phyloP scores from a whole-genome alignment of 1,139 yeast genomes.

The Lodderomyces parapsilosis region DNA sequence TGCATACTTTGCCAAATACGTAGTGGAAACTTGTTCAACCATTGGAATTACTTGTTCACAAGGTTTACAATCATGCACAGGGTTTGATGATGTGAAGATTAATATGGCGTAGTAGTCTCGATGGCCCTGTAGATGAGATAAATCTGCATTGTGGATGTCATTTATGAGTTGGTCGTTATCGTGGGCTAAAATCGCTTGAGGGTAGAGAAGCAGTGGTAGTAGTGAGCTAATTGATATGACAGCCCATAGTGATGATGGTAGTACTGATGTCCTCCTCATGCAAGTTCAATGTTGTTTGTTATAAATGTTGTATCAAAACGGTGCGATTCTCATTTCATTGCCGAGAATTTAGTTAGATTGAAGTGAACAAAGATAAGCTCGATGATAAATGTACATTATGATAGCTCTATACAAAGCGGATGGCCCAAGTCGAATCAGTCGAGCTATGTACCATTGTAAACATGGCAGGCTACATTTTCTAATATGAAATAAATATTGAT shows the following conservation, averaged over 20 bases:
- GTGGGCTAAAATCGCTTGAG: not conserved
- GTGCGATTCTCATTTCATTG: no score
- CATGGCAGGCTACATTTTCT: no score
- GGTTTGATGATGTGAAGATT: constrained; percentile 34
- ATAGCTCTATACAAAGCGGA: no score
- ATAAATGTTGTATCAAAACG: no score
- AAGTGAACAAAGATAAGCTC: no score
- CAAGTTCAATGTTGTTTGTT: no score
- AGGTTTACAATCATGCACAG: constrained; percentile 31
- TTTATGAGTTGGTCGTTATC: constrained; percentile 14
- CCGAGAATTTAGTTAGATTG: no score
- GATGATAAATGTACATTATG: no score
- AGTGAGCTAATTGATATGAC: not conserved
- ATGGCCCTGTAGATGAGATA: constrained; percentile 31
- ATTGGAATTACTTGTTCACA: constrained; percentile 24
- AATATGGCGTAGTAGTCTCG: constrained; percentile 40
- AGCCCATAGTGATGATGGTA: not conserved
- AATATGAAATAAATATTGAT: no score
- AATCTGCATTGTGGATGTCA: constrained; percentile 28
- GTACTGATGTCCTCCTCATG: constrained; percentile 2
- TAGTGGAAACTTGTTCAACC: constrained; percentile 37
- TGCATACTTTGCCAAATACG: constrained; percentile 44
- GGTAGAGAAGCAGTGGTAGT: not conserved
- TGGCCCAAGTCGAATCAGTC: no score
- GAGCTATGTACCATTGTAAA: no score